These are phyloP conservation scores for Chaetomiaceae sp. DNA, from an alignment of 2,329 filamentous ascomycete species.

Conservation along the genomic window DNA sequence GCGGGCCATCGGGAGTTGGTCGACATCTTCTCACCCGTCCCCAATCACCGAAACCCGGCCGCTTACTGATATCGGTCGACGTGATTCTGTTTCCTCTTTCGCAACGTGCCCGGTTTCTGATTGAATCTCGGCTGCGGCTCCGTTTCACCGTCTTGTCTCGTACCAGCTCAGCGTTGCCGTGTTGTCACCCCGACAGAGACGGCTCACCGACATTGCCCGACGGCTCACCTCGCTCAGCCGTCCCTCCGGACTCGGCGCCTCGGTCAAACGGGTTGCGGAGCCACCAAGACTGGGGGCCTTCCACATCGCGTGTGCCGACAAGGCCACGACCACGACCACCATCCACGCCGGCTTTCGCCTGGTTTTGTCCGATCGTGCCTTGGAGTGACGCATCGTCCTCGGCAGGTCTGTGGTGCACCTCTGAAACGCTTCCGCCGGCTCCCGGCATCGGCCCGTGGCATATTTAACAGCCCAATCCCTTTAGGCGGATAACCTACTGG, in stretches of 20 bases:
- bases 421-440: background rate
- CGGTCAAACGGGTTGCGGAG: constrained; percentile 3
- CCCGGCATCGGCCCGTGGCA: too few relatives aligned
- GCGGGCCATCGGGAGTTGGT: too few relatives aligned
- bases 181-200: background rate
- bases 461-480: too few relatives aligned
- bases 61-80: too few relatives aligned
- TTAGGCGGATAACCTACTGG: too few relatives aligned
- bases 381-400: constrained; percentile 4
- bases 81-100: too few relatives aligned
- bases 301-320: background rate
- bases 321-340: background rate
- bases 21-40: too few relatives aligned
- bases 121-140: too few relatives aligned
- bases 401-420: constrained; percentile 6
- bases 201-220: background rate
- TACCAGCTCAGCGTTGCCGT: too few relatives aligned
- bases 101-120: too few relatives aligned
- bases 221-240: constrained; percentile 2
- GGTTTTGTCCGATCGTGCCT: background rate
- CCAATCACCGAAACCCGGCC: too few relatives aligned
- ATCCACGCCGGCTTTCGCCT: background rate
- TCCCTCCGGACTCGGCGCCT: constrained; percentile 14
- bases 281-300: background rate
- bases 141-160: too few relatives aligned